Conservation (phyloP, 2,329 filamentous ascomycete species). For the Cyphellophora attinorum region DNA sequence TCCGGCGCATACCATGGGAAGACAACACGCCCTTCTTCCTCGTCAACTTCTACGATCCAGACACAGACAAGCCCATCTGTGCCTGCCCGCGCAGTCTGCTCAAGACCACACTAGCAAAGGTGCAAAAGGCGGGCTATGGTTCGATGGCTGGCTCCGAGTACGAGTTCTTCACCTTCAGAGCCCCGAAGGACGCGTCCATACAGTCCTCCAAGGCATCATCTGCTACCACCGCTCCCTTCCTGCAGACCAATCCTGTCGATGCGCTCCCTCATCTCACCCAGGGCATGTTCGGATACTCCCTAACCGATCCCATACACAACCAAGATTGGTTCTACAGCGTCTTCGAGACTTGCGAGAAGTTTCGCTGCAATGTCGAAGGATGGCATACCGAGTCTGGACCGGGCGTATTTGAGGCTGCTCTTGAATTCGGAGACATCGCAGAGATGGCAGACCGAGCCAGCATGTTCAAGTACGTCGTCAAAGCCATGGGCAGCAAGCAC, state of each 20-base stretch:
- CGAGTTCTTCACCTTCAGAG: constrained; percentile 86
- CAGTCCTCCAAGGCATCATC: constrained; percentile 47
- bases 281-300: constrained; percentile 92
- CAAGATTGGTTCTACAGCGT: constrained; percentile 87
- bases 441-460: constrained; percentile 87
- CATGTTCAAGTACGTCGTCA: constrained; percentile 91
- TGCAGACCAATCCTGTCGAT: constrained; percentile 62
- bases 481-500: constrained; percentile 75
- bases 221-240: constrained; percentile 57
- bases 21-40: constrained; percentile 77
- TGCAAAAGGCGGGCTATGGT: constrained; percentile 59
- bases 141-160: constrained; percentile 92
- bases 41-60: constrained; percentile 67
- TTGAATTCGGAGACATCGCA: constrained; percentile 79
- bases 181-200: constrained; percentile 41
- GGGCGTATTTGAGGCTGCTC: constrained; percentile 85
- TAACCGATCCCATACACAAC: constrained; percentile 79
- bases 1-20: constrained; percentile 85
- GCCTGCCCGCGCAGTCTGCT: constrained; percentile 73
- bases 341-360: constrained; percentile 68
- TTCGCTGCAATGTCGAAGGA: constrained; percentile 75
- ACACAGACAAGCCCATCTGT: constrained; percentile 60
- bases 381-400: constrained; percentile 95
- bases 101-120: constrained; percentile 56
- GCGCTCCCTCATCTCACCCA: constrained; percentile 73